Base-by-base conservation (phyloP, 352 stramenopile species). In the Phytophthora agathidicida region DNA sequence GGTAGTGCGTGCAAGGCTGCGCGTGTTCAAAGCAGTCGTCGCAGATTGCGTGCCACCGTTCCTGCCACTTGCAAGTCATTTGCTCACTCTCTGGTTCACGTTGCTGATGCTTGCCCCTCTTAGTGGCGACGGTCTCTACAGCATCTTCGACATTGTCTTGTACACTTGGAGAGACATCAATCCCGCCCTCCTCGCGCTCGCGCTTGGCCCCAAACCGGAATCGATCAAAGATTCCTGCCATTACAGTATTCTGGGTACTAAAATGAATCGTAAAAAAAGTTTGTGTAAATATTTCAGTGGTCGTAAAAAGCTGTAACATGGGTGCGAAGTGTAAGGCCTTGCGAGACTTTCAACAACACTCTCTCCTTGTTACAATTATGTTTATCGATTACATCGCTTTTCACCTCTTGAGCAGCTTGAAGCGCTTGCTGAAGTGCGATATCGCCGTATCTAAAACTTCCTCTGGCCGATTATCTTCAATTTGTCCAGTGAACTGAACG, bases 21-120 rank as follows among this genome's bases (percentile, higher is more conserved):
- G 27, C 62, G 7, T 39, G 46, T 4, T 80, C 65, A 49, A 95
- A 95, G 66, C 86, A 95, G 32, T 76, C 59, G 30, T 69, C 32
- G 46, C 86, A 95, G 56, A 95, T 91, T 28, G 53, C 68, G 26
- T 91, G 86, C 79, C 83, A 95, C 13, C 86, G 78, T 71, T 95
- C 86, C 53, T 93, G 86, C 86, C 86, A 95, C 53, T 90, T 90
- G 37, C 49, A 16, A 16, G 35, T 33, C 11, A 50, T 32, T 22
- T 26, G 42, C 35, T 55, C 28, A 7, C 36, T 47, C 23, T 50
- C 31, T 19, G 45, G 19, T 32, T 51, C 43, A n/a, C 24, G 36
- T 50, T 19, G 17, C 8, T 38, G 46, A n/a, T 43, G 41, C 14
- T 65, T 73, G 38, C 50, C 43, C 13, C 11, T 46, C 48, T 72